phyloP scores from a whole-genome alignment of 2,329 filamentous ascomycete genomes.

The Cercospora canescens region DNA sequence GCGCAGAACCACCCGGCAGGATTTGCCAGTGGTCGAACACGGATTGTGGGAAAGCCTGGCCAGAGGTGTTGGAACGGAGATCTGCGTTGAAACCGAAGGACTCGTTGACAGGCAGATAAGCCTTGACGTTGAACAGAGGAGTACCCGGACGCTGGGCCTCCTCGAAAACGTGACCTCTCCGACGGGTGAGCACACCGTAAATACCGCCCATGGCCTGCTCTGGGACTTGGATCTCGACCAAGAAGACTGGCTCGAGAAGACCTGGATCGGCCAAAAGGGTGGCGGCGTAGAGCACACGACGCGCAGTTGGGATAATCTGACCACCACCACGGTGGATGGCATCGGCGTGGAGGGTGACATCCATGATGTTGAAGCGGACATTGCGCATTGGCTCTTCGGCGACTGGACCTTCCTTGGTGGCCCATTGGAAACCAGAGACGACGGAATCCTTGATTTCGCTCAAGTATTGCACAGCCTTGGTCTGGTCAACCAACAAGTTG shows the following conservation, averaged over 20 bases:
- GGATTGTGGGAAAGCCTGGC: slow-evolving; percentile 98
- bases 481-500: slow-evolving; percentile 99
- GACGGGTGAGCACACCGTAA: slow-evolving; percentile 96
- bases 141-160: slow-evolving; percentile 98
- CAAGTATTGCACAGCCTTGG: slow-evolving; percentile 99
- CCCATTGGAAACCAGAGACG: slow-evolving; percentile 99
- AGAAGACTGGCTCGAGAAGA: slow-evolving; percentile 95
- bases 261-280: slow-evolving; percentile 86
- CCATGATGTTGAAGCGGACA: slow-evolving; percentile 97
- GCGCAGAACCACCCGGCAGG: slow-evolving; percentile 87
- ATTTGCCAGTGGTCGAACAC: slow-evolving; percentile 99
- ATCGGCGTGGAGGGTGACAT: slow-evolving; percentile 99
- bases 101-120: slow-evolving; percentile 93
- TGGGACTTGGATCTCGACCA: slow-evolving; percentile 98
- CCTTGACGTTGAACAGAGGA: slow-evolving; percentile 99
- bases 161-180: slow-evolving; percentile 98
- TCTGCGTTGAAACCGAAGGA: slow-evolving; percentile 99
- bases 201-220: slow-evolving; percentile 99
- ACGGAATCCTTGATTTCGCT: slow-evolving; percentile 99
- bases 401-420: slow-evolving; percentile 93
- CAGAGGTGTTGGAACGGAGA: slow-evolving; percentile 87
- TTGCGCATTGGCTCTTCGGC: slow-evolving; percentile 98
- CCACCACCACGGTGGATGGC: slow-evolving; percentile 99
- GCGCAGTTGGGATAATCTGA: slow-evolving; percentile 96
- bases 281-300: slow-evolving; percentile 95